Conservation (phyloP, 306 rosid species). For the Phaseolus lunatus region DNA sequence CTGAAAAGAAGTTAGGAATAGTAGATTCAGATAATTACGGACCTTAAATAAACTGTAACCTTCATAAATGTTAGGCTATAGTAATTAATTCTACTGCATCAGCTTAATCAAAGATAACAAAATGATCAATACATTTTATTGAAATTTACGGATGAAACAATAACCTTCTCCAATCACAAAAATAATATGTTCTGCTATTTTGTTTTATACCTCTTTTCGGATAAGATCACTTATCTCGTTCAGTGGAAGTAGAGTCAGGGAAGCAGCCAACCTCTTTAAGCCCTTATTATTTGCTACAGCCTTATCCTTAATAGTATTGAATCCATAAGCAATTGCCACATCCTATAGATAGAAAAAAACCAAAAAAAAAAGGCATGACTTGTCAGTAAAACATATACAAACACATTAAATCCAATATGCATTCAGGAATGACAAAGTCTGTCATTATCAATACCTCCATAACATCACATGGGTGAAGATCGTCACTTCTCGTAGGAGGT, state of each 20-base stretch:
- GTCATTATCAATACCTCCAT: constrained; percentile 73
- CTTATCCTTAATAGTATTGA: constrained; percentile 78
- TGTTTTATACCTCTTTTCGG: constrained; percentile 70
- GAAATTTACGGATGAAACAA: constrained; percentile 14
- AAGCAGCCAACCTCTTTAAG: constrained; percentile 70
- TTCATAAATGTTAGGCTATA: constrained; percentile 18
- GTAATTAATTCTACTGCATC: constrained; percentile 26
- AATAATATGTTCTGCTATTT: neutral
- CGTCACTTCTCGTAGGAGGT: constrained; percentile 93
- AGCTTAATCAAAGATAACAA: constrained; percentile 2
- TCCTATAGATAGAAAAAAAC: constrained; percentile 59
- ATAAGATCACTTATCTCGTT: constrained; percentile 84
- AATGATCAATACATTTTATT: neutral
- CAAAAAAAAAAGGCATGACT: neutral
- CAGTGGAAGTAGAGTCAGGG: constrained; percentile 76
- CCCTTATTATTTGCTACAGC: constrained; percentile 82
- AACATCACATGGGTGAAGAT: constrained; percentile 95
- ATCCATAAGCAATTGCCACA: constrained; percentile 95
- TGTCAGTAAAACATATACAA: constrained; percentile 35
- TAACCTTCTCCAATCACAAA: constrained; percentile 32
- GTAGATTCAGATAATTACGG: constrained; percentile 34
- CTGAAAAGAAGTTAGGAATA: constrained; percentile 57
- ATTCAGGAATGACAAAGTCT: constrained; percentile 11
- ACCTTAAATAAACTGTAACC: constrained; percentile 26
- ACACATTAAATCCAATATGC: constrained; percentile 21